Conservation (phyloP, 768 basidiomycete species). For the Collybiopsis luxurians region DNA sequence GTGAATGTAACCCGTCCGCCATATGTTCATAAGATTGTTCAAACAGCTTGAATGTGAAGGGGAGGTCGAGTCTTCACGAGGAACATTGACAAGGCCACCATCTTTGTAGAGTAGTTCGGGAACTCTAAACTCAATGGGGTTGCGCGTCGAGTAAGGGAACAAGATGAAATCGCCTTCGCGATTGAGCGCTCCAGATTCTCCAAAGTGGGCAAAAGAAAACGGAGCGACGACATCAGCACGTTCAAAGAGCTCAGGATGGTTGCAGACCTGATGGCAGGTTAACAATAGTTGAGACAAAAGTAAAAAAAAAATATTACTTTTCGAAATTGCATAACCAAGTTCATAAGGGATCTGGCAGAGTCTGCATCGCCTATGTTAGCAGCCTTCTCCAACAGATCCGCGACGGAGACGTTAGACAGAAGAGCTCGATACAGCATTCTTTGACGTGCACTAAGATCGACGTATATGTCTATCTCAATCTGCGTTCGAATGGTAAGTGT, state of each 20-base stretch:
- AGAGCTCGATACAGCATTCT: conserved; percentile 86
- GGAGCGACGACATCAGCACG: conserved; percentile 94
- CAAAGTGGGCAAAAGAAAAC: conserved; percentile 84
- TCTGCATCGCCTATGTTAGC: conserved; percentile 88
- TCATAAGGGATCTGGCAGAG: conserved; percentile 94
- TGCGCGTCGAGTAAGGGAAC: conserved; percentile 82
- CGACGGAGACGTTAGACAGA: conserved; percentile 90
- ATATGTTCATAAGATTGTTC: conserved; percentile 80
- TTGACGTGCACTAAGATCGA: conserved; percentile 92
- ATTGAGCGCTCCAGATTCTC: conserved; percentile 74
- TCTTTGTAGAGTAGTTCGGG: conserved; percentile 78
- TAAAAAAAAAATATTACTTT: too few species aligned
- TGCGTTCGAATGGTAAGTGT: conserved; percentile 26
- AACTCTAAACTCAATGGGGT: conserved; percentile 76
- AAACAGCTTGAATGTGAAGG: conserved; percentile 55
- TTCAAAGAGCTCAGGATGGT: conserved; percentile 97
- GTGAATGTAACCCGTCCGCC: conserved; percentile 82
- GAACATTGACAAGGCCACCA: conserved; percentile 68
- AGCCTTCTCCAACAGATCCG: conserved; percentile 92
- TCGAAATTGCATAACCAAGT: conserved; percentile 99
- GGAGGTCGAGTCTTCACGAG: conserved; percentile 47
- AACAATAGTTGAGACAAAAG: conserved; percentile 1
- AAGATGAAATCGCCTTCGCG: conserved; percentile 87
- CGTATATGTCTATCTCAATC: conserved; percentile 96
- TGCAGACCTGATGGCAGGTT: conserved; percentile 69